Conservation (phyloP, 2,329 filamentous ascomycete species). For the Iodosphaeria phyllophila region DNA sequence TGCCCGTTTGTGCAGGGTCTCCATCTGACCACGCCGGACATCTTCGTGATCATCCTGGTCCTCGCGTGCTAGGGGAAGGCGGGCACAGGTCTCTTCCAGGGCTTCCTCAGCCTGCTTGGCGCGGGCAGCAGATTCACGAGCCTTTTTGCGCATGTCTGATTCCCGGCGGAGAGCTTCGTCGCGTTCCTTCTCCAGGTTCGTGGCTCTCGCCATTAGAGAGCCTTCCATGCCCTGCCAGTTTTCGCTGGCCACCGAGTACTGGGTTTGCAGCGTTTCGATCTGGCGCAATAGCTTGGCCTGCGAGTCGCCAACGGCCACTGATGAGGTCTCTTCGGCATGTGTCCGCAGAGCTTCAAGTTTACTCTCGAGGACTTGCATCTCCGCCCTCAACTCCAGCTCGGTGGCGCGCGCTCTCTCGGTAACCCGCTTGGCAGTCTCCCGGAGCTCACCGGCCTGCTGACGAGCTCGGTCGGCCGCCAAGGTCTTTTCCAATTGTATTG, state of each 20-base stretch:
- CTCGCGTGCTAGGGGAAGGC: slow-evolving; percentile 43
- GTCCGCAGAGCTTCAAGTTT: slow-evolving; percentile 78
- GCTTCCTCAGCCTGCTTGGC: slow-evolving; percentile 62
- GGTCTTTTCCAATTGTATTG: slow-evolving; percentile 64
- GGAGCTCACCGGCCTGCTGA: slow-evolving; percentile 51
- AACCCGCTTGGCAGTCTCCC: slow-evolving; percentile 54
- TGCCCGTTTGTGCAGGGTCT: slow-evolving; percentile 43
- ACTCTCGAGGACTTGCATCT: slow-evolving; percentile 61
- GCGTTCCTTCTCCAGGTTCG: slow-evolving; percentile 70
- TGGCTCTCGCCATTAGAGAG: slow-evolving; percentile 59
- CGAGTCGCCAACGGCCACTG: slow-evolving; percentile 60
- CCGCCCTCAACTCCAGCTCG: slow-evolving; percentile 65
- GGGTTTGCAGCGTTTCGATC: slow-evolving; percentile 86
- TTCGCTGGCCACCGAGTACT: slow-evolving; percentile 83
- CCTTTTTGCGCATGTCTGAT: slow-evolving; percentile 73
- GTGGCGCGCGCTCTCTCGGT: slow-evolving; percentile 47
- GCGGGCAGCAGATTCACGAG: slow-evolving; percentile 59
- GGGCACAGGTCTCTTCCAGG: slow-evolving; percentile 48
- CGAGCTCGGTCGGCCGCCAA: slow-evolving; percentile 46
- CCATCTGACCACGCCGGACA: slow-evolving; percentile 39
- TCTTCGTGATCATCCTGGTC: slow-evolving; percentile 42
- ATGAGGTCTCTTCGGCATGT: slow-evolving; percentile 76
- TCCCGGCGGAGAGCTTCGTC: slow-evolving; percentile 74
- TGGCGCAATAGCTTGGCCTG: slow-evolving; percentile 84
- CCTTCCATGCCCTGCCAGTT: slow-evolving; percentile 97